Conservation (phyloP, 805 yeast species). For the Kuraishia ogatae region DNA sequence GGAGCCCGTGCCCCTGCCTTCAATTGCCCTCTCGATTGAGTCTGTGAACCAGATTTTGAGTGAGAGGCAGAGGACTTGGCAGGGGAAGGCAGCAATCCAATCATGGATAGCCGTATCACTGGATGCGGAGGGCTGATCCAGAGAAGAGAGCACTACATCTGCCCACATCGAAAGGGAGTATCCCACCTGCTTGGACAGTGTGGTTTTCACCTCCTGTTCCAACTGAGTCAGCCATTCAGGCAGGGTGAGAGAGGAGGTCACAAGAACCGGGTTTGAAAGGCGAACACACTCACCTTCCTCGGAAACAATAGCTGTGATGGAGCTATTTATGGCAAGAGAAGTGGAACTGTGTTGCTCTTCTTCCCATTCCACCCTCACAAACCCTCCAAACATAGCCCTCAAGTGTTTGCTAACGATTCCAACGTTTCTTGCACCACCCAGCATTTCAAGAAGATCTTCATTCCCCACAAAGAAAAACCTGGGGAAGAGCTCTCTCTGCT, state of each 20-base stretch:
- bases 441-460: slow-evolving; percentile 76
- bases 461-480: slow-evolving; percentile 85
- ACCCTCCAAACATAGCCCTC: slow-evolving; percentile 64
- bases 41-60: slow-evolving; percentile 51
- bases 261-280: slow-evolving; percentile 33
- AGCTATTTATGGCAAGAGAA: background rate
- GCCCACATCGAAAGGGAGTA: slow-evolving; percentile 8
- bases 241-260: slow-evolving; percentile 31
- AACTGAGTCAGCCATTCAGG: slow-evolving; percentile 56
- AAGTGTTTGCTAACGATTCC: slow-evolving; percentile 46
- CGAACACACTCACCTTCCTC: slow-evolving; percentile 52
- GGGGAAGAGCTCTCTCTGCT: slow-evolving; percentile 69
- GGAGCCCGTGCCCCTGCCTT: background rate
- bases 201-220: slow-evolving; percentile 41
- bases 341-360: background rate
- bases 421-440: slow-evolving; percentile 54
- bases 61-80: slow-evolving; percentile 48
- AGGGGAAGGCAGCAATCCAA: slow-evolving; percentile 35
- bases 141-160: background rate
- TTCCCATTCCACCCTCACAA: slow-evolving; percentile 31
- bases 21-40: slow-evolving; percentile 20
- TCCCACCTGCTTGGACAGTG: slow-evolving; percentile 29
- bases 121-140: slow-evolving; percentile 15
- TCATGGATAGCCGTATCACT: slow-evolving; percentile 2
- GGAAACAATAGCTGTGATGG: slow-evolving; percentile 41